Percentiles rank a stretch among this genome's conserved stretches.
Evolutionary conservation across 805 yeast species (phyloP).

Genomic region (Suhomyces emberorum): DNA sequence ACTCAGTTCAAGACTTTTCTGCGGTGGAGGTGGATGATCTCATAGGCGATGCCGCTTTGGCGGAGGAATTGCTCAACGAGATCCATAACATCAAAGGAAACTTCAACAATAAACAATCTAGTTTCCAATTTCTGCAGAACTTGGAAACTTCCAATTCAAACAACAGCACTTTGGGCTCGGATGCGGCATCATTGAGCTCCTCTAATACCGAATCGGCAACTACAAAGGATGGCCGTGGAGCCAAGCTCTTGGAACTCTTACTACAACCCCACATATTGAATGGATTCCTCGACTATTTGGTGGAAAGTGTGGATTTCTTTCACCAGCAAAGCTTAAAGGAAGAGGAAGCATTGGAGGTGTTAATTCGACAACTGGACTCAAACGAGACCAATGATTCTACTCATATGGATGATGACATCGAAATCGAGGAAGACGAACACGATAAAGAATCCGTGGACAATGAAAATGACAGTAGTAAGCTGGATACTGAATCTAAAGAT

Average conservation of each 20-base stretch:
- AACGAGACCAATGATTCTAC: constrained; percentile 5
- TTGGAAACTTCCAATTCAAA: constrained; percentile 6
- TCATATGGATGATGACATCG: background rate
- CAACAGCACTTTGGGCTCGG: constrained; percentile 17
- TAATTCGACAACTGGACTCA: constrained; percentile 11
- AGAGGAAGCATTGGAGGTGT: constrained; percentile 16
- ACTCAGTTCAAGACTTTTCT: constrained; percentile 31
- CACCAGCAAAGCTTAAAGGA: constrained; percentile 25
- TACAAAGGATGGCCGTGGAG: constrained; percentile 35
- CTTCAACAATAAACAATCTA: constrained; percentile 25
- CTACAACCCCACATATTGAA: constrained; percentile 73
- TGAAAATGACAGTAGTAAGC: constrained; percentile 11
- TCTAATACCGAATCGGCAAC: constrained; percentile 27
- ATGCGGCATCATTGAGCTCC: constrained; percentile 32
- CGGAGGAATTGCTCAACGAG: constrained; percentile 38
- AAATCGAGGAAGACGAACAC: constrained; percentile 4
- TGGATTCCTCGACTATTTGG: constrained; percentile 65
- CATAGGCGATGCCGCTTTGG: constrained; percentile 29
- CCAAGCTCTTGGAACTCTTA: constrained; percentile 70
- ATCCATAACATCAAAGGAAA: constrained; percentile 34
- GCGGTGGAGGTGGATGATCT: constrained; percentile 32
- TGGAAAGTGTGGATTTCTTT: constrained; percentile 47
- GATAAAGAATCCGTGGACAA: constrained; percentile 4
- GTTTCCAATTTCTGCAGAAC: constrained; percentile 28
- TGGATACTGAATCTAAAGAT: constrained; percentile 25